Base-by-base conservation (phyloP, 208 protist species). In the Crithidia bombi region DNA sequence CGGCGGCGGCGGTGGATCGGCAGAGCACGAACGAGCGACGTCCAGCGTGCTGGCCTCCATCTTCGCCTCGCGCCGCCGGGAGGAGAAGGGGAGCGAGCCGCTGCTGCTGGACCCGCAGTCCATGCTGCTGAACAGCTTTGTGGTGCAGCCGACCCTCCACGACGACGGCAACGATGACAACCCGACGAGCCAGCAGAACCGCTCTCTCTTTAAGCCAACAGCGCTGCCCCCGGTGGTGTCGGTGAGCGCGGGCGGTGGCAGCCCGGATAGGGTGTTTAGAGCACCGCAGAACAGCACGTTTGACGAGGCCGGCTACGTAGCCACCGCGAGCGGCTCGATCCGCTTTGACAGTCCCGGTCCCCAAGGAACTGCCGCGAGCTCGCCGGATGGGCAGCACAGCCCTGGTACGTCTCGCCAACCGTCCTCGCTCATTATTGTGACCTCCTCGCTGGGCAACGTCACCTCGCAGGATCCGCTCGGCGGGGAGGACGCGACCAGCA, bases 51-150 rank as follows among this genome's bases (percentile, higher is more conserved):
- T 72, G 32, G 25, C 49, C 43, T 64, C 63, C 30, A 67, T 71
- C 25, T 71, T 78, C 14, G 33, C 58, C 25, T 1, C 73, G n/a
- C 49, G 26, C 33, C 52, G 55, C 28, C 52, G 66, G 26, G 54
- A 57, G 17, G 64, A 72, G 55, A 21, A 57, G 30, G 35, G 30
- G 39, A 36, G 65, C n/a, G 26, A 65, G 49, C 71, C 32, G 25
- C 65, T 73, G 50, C 30, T 66, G 52, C 59, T 67, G 25, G 69
- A 67, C 68, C 23, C 49, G 28, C 51, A 36, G 17, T 66, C 65
- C 11, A 72, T 84, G 68, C 12, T 63, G 55, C 74, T 84, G 6
- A 66, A 73, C 47, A 69, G 54, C 70, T 80, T 84, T 33, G 44
- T 81, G 21, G 66, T 84, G 30, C 67, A 65, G 50, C 63, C 57